Base-by-base conservation (phyloP, 305 asterid species). In the Solanum aculeatissimum region DNA sequence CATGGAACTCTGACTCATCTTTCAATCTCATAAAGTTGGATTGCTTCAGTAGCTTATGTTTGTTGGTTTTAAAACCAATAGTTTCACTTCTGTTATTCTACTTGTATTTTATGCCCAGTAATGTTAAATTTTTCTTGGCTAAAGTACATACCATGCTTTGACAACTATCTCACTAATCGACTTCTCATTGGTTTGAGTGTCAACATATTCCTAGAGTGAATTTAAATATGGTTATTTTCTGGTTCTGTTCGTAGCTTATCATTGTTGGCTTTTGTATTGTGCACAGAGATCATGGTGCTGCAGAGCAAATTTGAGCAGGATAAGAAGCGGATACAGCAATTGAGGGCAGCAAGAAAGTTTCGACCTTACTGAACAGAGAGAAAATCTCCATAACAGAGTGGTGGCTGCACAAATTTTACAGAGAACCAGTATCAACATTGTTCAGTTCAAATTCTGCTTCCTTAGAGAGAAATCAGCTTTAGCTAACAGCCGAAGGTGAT, bases 271-370 rank as follows among this genome's bases (percentile, higher is more conserved):
- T 81, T 49, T 82, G 14, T 8, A 32, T 68, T 91, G 40, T 51
- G 65, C 11, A 91, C 97, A 96, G 98, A 95, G 92, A 88, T 95
- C 83, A 90, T 93, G 97, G 90, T 89, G 94, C 92, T 95, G 87
- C 97, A 94, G 86, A 93, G 94, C 94, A 94, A 95, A 91, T 96
- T 96, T 38, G 97, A 96, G 91, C 97, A 95, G 91, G 99, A 96
- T 66, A 96, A 96, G 85, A 93, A 93, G 90, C 91, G 97, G 85
- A 95, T 95, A 86, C 99, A 96, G 71, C 95, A 96, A 75, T 77
- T 96, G 91, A 88, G 98, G 88, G 97, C 98, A 72, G 97, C 92
- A 12, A 91, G 98, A 85, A 96, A 94, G 88, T 96, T 96, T 54
- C 95, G 95, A 15, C 99, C 98, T 43, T 94, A 94, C 72, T 93